Evolutionary conservation across 768 basidiomycete genomes (phyloP).

Genomic region (Mycena polygramma): DNA sequence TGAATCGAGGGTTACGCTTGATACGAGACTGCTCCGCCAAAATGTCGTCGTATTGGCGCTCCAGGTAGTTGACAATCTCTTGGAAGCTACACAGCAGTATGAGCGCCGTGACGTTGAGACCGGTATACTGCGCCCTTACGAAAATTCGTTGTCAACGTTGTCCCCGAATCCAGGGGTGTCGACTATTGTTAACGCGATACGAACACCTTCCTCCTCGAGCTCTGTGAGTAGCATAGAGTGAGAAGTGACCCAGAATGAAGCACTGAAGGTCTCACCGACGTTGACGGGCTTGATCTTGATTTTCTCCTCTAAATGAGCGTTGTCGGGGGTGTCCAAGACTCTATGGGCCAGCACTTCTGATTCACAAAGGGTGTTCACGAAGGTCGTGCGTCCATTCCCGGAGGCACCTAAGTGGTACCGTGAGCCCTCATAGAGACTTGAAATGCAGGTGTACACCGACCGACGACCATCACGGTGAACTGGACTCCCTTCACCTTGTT

Average conservation of each 20-base stretch:
- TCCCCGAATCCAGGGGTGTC: slow-evolving; percentile 95
- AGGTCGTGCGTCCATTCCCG: slow-evolving; percentile 90
- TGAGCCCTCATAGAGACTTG: not conserved
- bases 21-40: slow-evolving; percentile 90
- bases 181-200: slow-evolving; percentile 90
- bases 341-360: slow-evolving; percentile 81
- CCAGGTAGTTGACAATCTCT: slow-evolving; percentile 88
- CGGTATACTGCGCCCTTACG: slow-evolving; percentile 61
- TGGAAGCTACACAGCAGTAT: slow-evolving; percentile 70
- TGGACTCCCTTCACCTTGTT: slow-evolving; percentile 93
- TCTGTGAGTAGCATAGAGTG: slow-evolving; percentile 57
- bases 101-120: slow-evolving; percentile 2
- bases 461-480: slow-evolving; percentile 91
- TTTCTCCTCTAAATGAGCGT: slow-evolving; percentile 82
- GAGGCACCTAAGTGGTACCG: slow-evolving; percentile 72
- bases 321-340: slow-evolving; percentile 70
- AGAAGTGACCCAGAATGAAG: not conserved
- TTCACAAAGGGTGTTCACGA: slow-evolving; percentile 94
- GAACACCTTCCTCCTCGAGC: slow-evolving; percentile 91
- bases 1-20: slow-evolving; percentile 93
- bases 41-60: slow-evolving; percentile 94
- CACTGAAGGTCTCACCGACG: slow-evolving; percentile 68
- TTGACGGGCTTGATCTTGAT: slow-evolving; percentile 86
- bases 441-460: slow-evolving; percentile 51
- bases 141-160: slow-evolving; percentile 89